A percentile compares a stretch with the other conserved stretches of the same genome.
These are phyloP conservation scores for Oryza rufipogon DNA, from an alignment of 176 grass and related monocot species.

Conservation along the genomic window DNA sequence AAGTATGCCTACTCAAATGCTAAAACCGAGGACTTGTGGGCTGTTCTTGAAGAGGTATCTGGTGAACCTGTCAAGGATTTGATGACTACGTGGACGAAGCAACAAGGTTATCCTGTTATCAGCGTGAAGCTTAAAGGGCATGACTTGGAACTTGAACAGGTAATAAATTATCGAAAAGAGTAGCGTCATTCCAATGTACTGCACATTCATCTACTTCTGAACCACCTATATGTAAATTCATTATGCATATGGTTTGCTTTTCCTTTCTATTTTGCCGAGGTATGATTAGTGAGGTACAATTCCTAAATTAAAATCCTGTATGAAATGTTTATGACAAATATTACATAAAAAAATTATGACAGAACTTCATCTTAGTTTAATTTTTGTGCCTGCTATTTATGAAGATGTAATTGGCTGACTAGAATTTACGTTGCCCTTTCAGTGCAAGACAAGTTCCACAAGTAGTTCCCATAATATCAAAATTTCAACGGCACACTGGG, in stretches of 20 bases:
- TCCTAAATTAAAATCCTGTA: neutral
- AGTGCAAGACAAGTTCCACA: neutral
- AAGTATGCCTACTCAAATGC: conserved; percentile 88
- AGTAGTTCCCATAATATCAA: neutral
- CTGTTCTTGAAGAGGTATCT: conserved; percentile 84
- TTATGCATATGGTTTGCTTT: neutral
- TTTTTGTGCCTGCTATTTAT: neutral
- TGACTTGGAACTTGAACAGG: conserved; percentile 76
- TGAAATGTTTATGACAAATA: conserved; percentile 8
- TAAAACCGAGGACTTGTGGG: conserved; percentile 95
- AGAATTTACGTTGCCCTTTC: neutral
- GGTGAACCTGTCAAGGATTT: conserved; percentile 81
- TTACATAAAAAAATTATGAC: neutral
- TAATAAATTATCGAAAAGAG: conserved; percentile 35
- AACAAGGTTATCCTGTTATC: conserved; percentile 90
- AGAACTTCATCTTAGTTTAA: neutral
- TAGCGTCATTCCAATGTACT: conserved; percentile 7
- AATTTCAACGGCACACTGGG: neutral
- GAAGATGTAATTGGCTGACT: neutral
- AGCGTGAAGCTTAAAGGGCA: conserved; percentile 56
- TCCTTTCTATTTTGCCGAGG: conserved; percentile 16
- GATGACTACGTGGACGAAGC: conserved; percentile 93
- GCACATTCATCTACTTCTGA: conserved; percentile 22
- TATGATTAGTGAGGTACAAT: conserved; percentile 12
- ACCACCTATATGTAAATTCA: neutral